phyloP scores from a whole-genome alignment of 129 eudicot species.

The Mikania micrantha region DNA sequence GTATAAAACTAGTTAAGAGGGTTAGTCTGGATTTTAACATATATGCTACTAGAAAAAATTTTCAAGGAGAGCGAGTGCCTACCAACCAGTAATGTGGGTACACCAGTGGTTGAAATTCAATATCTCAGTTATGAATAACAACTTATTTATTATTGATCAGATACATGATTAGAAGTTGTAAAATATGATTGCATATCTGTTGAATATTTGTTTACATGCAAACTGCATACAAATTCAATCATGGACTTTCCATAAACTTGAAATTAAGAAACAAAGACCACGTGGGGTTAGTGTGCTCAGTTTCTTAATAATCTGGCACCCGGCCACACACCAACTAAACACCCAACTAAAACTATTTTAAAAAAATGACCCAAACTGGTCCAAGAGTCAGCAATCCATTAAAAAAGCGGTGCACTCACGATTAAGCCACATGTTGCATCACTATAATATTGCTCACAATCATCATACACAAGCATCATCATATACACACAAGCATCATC shows the following conservation, averaged over 20 bases:
- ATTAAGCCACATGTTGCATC: not conserved
- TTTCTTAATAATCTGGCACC: slow-evolving; percentile 9
- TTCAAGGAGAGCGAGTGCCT: no score
- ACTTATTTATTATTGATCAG: not conserved
- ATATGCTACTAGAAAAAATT: no score
- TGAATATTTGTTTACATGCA: no score
- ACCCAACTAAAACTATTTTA: not conserved
- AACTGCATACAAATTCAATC: not conserved
- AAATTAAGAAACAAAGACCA: not conserved
- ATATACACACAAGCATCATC: slow-evolving; percentile 5
- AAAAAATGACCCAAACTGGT: not conserved
- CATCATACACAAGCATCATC: no score
- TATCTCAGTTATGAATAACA: no score
- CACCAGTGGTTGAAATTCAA: no score
- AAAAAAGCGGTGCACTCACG: slow-evolving; percentile 27
- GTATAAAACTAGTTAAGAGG: no score
- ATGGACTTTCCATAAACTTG: not conserved
- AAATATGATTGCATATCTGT: not conserved
- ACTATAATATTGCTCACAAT: not conserved
- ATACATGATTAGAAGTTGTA: not conserved
- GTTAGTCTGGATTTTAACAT: no score
- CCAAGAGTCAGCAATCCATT: slow-evolving; percentile 17
- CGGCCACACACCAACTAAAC: slow-evolving; percentile 12
- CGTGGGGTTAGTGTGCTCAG: not conserved
- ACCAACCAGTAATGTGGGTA: no score